Base-by-base conservation (phyloP, 108 stramenopile species). In the Conticribra weissflogii region DNA sequence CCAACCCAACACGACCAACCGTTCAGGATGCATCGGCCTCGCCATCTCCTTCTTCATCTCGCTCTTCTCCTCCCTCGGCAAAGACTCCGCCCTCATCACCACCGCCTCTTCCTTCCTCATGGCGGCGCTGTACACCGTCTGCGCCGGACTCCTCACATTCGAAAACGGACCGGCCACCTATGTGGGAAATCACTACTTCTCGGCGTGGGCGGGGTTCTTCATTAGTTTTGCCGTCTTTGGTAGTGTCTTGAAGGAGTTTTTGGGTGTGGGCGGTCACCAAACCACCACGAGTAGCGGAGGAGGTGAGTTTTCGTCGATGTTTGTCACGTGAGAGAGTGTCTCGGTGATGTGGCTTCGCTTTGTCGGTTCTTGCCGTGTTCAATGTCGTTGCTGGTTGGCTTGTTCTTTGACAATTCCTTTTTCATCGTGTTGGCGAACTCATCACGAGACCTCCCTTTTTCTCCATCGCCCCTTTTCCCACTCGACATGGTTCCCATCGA, bases 171-270 rank as follows among this genome's bases (percentile, higher is more conserved):
- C 76, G 2, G 76, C 76, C 0, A 78, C 76, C 36, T 78, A 78
- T 31, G 76, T 78, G 23, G 70, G 76, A 23, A 78, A 78, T 63
- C 76, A 70, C 21, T 78, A 78, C 55, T 71, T 78, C 47, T 64
- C 76, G 29, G 76, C 76, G 0, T 78, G 76, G 76, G 68, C 76
- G 3, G 76, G 76, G 59, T 78, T 78, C 58, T 78, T 70, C 45
- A 63, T 71, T 44, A 70, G 68, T 44, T 78, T 78, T 59, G 24
- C 49, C 15, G 63, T 78, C 19, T 78, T 78, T 65, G 76, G 76
- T 34, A 66, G 76, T 66, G 76, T 78, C 18, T 63, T 78, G 76
- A 78, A 78, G 69, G 76, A 78, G 50, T 78, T 71, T 54, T 66
- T 78, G 63, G 76, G 76, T 29, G 69, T 66, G 19, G 64, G 58